Conservation (phyloP, 2,329 filamentous ascomycete species). For the Albifimbria verrucaria region DNA sequence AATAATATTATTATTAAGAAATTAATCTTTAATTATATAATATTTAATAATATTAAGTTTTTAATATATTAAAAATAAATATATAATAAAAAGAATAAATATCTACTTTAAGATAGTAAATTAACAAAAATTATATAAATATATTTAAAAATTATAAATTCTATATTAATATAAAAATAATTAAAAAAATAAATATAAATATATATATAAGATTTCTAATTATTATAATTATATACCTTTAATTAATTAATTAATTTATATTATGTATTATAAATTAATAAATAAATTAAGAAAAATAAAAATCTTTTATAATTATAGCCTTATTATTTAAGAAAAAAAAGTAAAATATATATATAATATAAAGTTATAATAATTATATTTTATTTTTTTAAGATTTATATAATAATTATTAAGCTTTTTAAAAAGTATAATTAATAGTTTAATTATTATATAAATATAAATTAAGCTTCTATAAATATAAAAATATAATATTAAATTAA, state of each 20-base stretch:
- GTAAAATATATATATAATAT: not conserved
- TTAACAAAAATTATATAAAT: not conserved
- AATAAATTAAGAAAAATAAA: conserved; percentile 4
- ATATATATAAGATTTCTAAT: not conserved
- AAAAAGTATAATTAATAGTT: conserved; percentile 3
- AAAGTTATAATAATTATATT: not conserved
- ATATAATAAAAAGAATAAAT: not conserved
- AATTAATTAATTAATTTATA: not conserved
- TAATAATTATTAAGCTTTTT: not conserved
- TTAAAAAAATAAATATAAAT: not conserved
- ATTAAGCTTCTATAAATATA: not conserved
- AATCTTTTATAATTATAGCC: not conserved
- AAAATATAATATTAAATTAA: conserved; percentile 1
- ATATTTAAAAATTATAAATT: not conserved
- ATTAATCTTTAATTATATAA: not conserved
- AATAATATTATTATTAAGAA: not conserved
- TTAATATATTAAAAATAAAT: not conserved
- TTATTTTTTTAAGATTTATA: not conserved
- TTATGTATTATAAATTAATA: conserved; percentile 7
- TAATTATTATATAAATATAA: conserved; percentile 2
- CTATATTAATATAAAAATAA: not conserved
- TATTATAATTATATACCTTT: not conserved
- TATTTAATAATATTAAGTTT: conserved; percentile 1
- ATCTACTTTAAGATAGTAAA: not conserved
- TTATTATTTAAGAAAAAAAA: not conserved